Evolutionary conservation across 1,284 basidiomycete species (phyloP).

Genomic region (Rhodofomes roseus): DNA sequence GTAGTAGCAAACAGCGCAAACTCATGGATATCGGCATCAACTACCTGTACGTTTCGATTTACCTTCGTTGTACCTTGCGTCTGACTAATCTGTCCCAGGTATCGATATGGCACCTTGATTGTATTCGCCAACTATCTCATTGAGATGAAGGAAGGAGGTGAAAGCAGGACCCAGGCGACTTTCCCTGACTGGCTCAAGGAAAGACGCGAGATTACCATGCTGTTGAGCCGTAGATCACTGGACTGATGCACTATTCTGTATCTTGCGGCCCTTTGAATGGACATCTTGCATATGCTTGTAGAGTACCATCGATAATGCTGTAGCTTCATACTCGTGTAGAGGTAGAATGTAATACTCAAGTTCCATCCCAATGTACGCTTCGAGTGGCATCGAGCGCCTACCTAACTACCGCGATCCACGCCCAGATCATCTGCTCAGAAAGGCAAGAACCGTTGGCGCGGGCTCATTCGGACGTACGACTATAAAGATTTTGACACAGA

Average conservation of each 20-base stretch:
- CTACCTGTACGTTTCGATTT: constrained; percentile 62
- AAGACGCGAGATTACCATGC: constrained; percentile 79
- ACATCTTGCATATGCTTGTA: background rate
- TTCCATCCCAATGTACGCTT: no score
- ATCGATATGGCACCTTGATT: constrained; percentile 89
- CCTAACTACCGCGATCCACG: no score
- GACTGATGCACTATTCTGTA: constrained; percentile 36
- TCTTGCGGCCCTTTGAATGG: background rate
- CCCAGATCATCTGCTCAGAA: no score
- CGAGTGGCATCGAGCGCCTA: no score
- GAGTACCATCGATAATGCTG: background rate
- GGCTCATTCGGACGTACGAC: no score
- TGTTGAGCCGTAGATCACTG: constrained; percentile 71
- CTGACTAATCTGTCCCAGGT: constrained; percentile 36
- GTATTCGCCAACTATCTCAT: constrained; percentile 96
- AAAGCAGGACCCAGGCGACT: constrained; percentile 40
- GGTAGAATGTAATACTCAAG: no score
- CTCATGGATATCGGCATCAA: constrained; percentile 77
- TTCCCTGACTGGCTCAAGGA: constrained; percentile 85
- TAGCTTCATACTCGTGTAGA: background rate
- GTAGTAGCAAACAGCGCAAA: constrained; percentile 73
- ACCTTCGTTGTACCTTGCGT: constrained; percentile 5
- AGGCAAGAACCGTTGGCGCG: no score
- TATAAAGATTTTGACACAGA: no score
- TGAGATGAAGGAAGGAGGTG: constrained; percentile 61